Evolutionary conservation across 371 early-diverging fungal genomes (phyloP).

Genomic region (Apophysomyces elegans): DNA sequence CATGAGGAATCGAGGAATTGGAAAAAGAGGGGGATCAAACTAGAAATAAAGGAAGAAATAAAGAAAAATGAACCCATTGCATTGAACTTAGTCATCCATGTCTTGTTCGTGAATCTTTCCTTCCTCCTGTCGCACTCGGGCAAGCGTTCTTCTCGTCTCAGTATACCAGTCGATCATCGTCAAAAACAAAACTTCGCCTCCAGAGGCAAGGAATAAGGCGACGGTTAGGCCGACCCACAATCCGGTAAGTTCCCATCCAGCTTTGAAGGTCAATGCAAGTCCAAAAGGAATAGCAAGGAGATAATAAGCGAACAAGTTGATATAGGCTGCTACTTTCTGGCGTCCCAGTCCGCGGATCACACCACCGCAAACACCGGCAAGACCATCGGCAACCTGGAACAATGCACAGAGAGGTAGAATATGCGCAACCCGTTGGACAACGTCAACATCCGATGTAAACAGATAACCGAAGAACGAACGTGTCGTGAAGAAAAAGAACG

Average conservation of each 20-base stretch:
- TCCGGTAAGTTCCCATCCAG: constrained; percentile 57
- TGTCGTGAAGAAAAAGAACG: constrained; percentile 17
- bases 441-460: constrained; percentile 63
- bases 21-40: too few species aligned
- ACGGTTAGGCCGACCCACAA: constrained; percentile 64
- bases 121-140: constrained; percentile 22
- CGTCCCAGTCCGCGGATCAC: constrained; percentile 65
- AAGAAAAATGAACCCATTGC: too few species aligned
- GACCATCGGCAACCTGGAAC: constrained; percentile 72
- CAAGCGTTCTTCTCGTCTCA: constrained; percentile 32
- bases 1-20: too few species aligned
- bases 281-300: constrained; percentile 66
- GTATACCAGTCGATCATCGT: constrained; percentile 36
- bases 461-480: constrained; percentile 55
- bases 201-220: constrained; percentile 42
- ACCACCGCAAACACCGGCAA: constrained; percentile 63
- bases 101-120: not conserved
- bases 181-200: constrained; percentile 32
- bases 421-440: constrained; percentile 61
- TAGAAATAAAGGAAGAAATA: too few species aligned
- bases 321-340: constrained; percentile 64
- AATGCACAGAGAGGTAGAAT: constrained; percentile 73
- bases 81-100: not conserved
- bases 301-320: constrained; percentile 59
- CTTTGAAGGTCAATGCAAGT: constrained; percentile 53